phyloP scores from a whole-genome alignment of 345 rosid species.

The Lenwebbia sp. region DNA sequence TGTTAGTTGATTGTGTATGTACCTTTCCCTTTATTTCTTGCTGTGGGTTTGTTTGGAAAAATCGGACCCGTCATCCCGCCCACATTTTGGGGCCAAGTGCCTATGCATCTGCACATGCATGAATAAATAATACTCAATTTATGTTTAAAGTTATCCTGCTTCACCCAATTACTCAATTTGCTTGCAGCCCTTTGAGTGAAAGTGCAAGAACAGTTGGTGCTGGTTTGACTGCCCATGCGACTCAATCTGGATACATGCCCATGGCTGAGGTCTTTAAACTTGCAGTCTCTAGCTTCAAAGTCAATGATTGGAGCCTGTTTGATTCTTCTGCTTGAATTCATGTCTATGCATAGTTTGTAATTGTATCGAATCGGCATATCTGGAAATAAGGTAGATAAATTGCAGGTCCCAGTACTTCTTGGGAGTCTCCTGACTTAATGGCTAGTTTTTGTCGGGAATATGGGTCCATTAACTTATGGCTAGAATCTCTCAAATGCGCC shows the following conservation, averaged over 20 bases:
- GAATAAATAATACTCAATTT: not conserved
- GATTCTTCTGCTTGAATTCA: conserved; percentile 7
- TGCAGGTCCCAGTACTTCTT: not conserved
- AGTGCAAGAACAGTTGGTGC: conserved; percentile 61
- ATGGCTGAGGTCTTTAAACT: conserved; percentile 59
- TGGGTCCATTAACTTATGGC: not conserved
- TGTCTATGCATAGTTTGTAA: not conserved
- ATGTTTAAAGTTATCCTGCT: not conserved
- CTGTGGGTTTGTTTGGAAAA: not conserved
- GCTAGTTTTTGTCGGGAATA: not conserved
- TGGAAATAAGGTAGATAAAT: not conserved
- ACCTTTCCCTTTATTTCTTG: not conserved
- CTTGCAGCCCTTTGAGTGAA: conserved; percentile 68
- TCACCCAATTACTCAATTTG: not conserved
- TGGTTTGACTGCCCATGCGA: conserved; percentile 54
- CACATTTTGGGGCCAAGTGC: not conserved
- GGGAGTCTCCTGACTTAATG: not conserved
- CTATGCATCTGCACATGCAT: not conserved
- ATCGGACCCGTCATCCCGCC: not conserved
- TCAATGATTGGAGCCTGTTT: conserved; percentile 70
- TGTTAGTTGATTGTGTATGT: not conserved
- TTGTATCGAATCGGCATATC: not conserved
- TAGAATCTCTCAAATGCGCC: not conserved
- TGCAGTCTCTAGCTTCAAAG: conserved; percentile 60
- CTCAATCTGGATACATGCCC: conserved; percentile 45